A percentile compares a stretch with the other conserved stretches of the same genome.
Evolutionary conservation across 1,139 yeast genomes (phyloP).

Genomic region (Geotrichum cucujoidarum): DNA sequence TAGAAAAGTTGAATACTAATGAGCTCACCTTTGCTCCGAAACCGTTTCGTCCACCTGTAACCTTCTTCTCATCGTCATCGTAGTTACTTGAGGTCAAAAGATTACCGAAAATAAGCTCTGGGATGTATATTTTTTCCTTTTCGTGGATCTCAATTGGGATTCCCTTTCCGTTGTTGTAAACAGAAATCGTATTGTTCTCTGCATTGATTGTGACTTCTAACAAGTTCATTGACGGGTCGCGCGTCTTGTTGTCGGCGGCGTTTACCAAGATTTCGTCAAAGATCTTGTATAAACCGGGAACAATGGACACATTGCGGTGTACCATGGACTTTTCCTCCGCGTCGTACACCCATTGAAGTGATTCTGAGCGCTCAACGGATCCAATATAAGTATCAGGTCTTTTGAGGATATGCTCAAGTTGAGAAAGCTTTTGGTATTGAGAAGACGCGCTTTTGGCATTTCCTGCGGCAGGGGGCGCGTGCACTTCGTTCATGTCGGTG

Average conservation of each 20-base stretch:
- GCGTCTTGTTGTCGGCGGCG: constrained; percentile 96
- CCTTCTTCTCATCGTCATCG: constrained; percentile 91
- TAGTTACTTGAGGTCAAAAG: constrained; percentile 92
- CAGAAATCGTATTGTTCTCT: constrained; percentile 69
- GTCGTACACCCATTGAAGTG: constrained; percentile 83
- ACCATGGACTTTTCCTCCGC: constrained; percentile 66
- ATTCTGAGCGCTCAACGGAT: constrained; percentile 76
- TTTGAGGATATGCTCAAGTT: constrained; percentile 89
- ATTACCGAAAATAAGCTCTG: constrained; percentile 94
- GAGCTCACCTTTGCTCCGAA: constrained; percentile 84
- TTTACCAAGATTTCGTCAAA: constrained; percentile 96
- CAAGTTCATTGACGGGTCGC: constrained; percentile 86
- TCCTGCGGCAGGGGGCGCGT: background rate
- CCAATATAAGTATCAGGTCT: constrained; percentile 99
- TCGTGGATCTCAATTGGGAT: constrained; percentile 92
- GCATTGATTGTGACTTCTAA: constrained; percentile 75
- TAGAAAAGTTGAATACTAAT: constrained; percentile 21
- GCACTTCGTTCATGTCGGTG: constrained; percentile 12
- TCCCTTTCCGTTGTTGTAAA: constrained; percentile 91
- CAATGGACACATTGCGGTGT: constrained; percentile 59
- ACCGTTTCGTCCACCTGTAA: constrained; percentile 98
- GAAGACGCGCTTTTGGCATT: constrained; percentile 53
- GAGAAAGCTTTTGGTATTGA: constrained; percentile 89
- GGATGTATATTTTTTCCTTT: constrained; percentile 88
- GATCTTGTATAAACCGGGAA: constrained; percentile 93